A percentile compares a stretch with the other conserved stretches of the same genome.
Evolutionary conservation across 495 filamentous ascomycete genomes (phyloP).

Genomic region (Saxophila tyrrhenica): DNA sequence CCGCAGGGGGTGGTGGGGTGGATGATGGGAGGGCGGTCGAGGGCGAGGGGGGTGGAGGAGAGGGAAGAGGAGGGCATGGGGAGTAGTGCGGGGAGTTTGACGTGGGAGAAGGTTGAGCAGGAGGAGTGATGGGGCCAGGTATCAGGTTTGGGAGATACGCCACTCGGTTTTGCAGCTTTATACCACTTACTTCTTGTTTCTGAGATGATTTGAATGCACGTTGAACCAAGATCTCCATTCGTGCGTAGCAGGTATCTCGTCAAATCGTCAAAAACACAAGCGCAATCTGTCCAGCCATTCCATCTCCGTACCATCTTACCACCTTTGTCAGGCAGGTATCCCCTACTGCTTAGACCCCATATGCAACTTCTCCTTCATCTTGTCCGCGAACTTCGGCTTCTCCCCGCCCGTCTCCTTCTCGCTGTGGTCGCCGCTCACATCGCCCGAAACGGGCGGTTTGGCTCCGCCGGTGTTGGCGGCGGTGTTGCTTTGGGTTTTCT

Average conservation of each 20-base stretch:
- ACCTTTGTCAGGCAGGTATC: too few species aligned
- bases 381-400: conserved; percentile 8
- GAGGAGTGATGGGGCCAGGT: conserved; percentile 10
- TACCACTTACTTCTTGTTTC: too few species aligned
- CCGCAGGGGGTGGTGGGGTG: conserved; percentile 66
- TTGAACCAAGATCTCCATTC: too few species aligned
- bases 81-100: conserved; percentile 22
- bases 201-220: too few species aligned
- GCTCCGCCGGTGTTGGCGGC: neutral
- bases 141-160: too few species aligned
- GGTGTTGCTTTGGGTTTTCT: conserved; percentile 7
- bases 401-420: neutral
- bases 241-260: too few species aligned
- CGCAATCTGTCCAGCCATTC: too few species aligned
- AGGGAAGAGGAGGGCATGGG: conserved; percentile 10
- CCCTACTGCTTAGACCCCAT: neutral
- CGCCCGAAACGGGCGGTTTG: neutral
- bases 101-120: conserved; percentile 31
- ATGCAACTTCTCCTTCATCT: conserved; percentile 12
- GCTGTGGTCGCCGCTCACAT: neutral
- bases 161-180: too few species aligned
- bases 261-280: too few species aligned
- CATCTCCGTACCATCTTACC: too few species aligned
- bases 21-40: conserved; percentile 65
- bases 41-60: neutral